A percentile compares a stretch with the other conserved stretches of the same genome.
Evolutionary conservation across 2,329 filamentous ascomycete species (phyloP).

Genomic region (Colletotrichum neosansevieriae): DNA sequence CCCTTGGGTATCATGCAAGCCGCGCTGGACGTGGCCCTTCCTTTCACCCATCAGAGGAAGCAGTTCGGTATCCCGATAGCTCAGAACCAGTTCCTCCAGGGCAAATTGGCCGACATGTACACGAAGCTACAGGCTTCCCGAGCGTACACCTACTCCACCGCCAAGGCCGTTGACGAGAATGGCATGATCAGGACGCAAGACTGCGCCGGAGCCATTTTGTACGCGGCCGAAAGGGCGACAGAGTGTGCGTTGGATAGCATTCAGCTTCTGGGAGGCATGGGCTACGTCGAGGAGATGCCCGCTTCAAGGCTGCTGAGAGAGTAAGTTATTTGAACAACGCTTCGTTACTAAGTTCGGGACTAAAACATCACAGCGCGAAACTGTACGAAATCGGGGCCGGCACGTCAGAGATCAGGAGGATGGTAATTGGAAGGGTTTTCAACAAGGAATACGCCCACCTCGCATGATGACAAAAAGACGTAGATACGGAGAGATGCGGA

Average conservation of each 20-base stretch:
- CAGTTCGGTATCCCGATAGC: constrained; percentile 91
- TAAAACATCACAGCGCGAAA: constrained; percentile 65
- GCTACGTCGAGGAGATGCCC: constrained; percentile 95
- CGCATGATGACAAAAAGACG: constrained; percentile 6
- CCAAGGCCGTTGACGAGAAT: constrained; percentile 81
- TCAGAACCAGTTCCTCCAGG: constrained; percentile 93
- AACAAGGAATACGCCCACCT: constrained; percentile 80
- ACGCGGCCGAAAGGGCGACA: constrained; percentile 90
- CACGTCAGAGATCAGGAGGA: constrained; percentile 91
- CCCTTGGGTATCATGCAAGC: constrained; percentile 96
- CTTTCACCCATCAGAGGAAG: constrained; percentile 88
- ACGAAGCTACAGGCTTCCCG: constrained; percentile 87
- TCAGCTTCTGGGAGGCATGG: constrained; percentile 94
- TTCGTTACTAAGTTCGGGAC: constrained; percentile 17
- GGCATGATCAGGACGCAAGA: constrained; percentile 85
- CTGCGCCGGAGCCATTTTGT: constrained; percentile 93
- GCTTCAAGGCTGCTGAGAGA: constrained; percentile 85
- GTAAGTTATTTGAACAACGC: constrained; percentile 55
- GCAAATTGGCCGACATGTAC: constrained; percentile 96
- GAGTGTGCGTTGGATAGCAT: constrained; percentile 90
- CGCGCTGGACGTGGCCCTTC: constrained; percentile 84
- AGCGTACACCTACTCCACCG: constrained; percentile 90
- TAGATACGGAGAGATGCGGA: background rate
- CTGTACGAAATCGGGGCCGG: constrained; percentile 98
- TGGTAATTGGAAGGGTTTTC: constrained; percentile 93